These are phyloP conservation scores for Amanita rubescens DNA, from an alignment of 768 basidiomycete genomes.

Conservation along the genomic window DNA sequence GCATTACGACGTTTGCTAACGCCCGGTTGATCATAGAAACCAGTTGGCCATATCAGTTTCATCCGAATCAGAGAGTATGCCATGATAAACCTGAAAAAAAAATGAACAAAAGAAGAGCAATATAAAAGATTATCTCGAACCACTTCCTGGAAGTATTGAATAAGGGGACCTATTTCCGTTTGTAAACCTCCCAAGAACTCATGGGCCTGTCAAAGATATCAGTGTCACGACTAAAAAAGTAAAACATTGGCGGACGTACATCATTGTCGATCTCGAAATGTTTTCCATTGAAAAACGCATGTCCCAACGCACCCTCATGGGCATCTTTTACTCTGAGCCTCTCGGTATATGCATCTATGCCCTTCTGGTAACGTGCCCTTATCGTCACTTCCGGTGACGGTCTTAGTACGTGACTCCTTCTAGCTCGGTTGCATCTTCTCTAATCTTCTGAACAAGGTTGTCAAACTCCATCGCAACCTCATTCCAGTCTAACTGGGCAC, in stretches of 20 bases:
- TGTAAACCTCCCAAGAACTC: constrained; percentile 61
- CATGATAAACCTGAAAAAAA: constrained; percentile 44
- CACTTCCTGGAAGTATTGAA: constrained; percentile 68
- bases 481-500: background rate
- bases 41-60: constrained; percentile 52
- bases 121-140: constrained; percentile 28
- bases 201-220: constrained; percentile 26
- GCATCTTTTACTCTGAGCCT: constrained; percentile 46
- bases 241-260: constrained; percentile 32
- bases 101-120: background rate
- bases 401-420: constrained; percentile 14
- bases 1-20: constrained; percentile 65
- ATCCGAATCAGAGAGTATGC: constrained; percentile 47
- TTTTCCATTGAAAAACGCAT: constrained; percentile 88
- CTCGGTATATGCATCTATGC: constrained; percentile 43
- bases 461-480: background rate
- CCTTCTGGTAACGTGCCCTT: constrained; percentile 24
- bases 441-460: constrained; percentile 30
- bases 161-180: constrained; percentile 45
- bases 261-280: constrained; percentile 53
- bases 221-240: background rate
- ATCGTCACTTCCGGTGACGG: constrained; percentile 18
- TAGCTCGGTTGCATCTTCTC: constrained; percentile 20
- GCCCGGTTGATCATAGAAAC: constrained; percentile 86
- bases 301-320: constrained; percentile 31